Evolutionary conservation across 768 basidiomycete genomes (phyloP), one percentile per base, ranked within the genome.

Genomic region (Amanita exitialis): DNA sequence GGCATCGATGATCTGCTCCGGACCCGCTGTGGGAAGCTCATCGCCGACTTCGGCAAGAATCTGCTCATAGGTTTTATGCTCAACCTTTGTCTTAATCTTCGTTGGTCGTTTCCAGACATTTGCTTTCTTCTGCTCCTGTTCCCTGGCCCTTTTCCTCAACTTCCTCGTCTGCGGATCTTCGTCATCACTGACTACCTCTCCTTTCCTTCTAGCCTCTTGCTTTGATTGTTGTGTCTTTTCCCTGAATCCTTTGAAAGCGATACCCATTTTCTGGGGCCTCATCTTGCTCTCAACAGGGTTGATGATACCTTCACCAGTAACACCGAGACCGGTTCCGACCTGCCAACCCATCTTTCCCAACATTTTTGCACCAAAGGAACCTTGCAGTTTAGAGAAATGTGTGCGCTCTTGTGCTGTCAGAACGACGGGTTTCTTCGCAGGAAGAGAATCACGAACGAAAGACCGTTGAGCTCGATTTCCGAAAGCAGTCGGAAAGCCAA

Each of bases 51-150:
- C 92, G 2, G 89, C 86, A 47, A 99, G 64, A 49, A 98, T 90
- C 66, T 99, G 81, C 66, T 99, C 96, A 62, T 97, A 99, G 0
- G 93, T 92, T 75, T 95, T 96, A 71, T 97, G 93, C 62, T 91
- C 83, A 30, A 93, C 71, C 66, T 81, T 90, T 18, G 77, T 82
- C 68, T 90, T 96, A 49, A 81, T 74, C 64, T 86, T 93, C 75
- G 80, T 88, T 6, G 87, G 80, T 54, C 79, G 79, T 69, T 86
- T 93, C 94, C 93, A 96, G 4, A 76, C 76, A 54, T 92, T 85
- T 13, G 86, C 76, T 61, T 80, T 71, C 58, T 84, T 80, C 59
- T 80, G 69, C 55, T 73, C 69, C 27, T 69, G 74, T 58, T 79
- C 77, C 51, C 68, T 70, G 49, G 72, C 73, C 58, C 80, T 79